Base-by-base conservation (phyloP, 2,329 filamentous ascomycete species). In the Pseudogymnoascus sp. region DNA sequence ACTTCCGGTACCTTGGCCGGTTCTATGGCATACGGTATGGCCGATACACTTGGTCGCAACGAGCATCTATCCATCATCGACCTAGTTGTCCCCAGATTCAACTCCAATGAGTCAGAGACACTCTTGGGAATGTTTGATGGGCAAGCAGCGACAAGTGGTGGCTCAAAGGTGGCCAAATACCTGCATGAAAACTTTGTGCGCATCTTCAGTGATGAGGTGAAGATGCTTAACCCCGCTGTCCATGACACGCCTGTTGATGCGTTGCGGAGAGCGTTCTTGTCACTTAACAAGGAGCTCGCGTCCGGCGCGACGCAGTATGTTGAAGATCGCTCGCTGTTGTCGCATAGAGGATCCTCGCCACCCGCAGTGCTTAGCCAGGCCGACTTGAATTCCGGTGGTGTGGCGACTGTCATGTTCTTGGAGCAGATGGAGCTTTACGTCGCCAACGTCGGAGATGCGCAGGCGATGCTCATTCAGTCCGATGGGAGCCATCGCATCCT, bases 1-100 rank as follows among this genome's bases (percentile, higher is more conserved):
- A 97, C 94, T n/a, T 95, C 94, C 29, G 92, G 92, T n/a, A 96
- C 93, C 0, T 77, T 93, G 62, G 92, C 95, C 18, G 93, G 93
- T 1, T 88, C 90, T 33, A 83, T 99, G 74, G 88, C 91, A 1
- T 99, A 99, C 70, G 94, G 94, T 64, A 97, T 99, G 92, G 94
- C 94, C 6, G 94, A 99, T 75, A 95, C 90, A 12, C 79, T 99
- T 12, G 94, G 94, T 39, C 89, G 86, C 71, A 92, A 93, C 68
- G 94, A 99, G 74, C 94, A 99, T 73, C 77, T 99, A 60, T 97
- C 94, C 4, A 96, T 92, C 2, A 88, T 97, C 63, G 94, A 99
- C 72, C 87, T 99, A 76, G 91, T 99, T 18, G 90, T 97, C 31
- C 94, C 94, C 9, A 86, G 90, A 52, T 94, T 97, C 77, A 89